Evolutionary conservation across 441 rosid genomes (phyloP), one percentile per base, ranked within the genome.

Genomic region (Biscutella laevigata): DNA sequence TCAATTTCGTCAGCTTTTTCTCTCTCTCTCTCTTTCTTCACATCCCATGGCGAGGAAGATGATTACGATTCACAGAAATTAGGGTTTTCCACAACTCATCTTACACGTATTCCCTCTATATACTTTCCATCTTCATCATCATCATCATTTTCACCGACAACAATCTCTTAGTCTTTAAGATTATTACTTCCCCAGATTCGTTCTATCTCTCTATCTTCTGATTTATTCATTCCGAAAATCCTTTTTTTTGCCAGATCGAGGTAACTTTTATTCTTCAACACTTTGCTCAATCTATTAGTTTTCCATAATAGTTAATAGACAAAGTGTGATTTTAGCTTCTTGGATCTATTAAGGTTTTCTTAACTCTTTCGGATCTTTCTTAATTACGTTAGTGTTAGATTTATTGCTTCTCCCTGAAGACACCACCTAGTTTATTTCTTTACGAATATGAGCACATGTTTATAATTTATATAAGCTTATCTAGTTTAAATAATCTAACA

Each of bases 301-400:
- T 49, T 49, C 34, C 9, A 13, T 9, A 14, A 4, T 51, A 47
- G 27, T 35, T 11, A 1, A 4, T 22, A 41, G 13, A 30, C 7
- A 22, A 43, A 44, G 68, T 38, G 51, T 36, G 13, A 24, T 13
- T 48, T 19, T 62, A 47, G 32, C 38, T 37, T 35, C 6, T 4
- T 59, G 10, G 48, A 59, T 59, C 50, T 39, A 5, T 47, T 11
- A 20, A n/a, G 10, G 32, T 11, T 49, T 30, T 50, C 40, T 53
- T 62, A 44, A 32, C n/a, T 57, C 45, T 42, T 21, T 40, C 28
- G 47, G 59, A 50, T 64, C 69, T 57, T 48, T 64, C 14, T 17
- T 56, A 33, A n/a, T 55, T 46, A 54, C 50, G 43, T 63, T 55
- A 4, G 4, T 0, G 17, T n/a, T 4, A 9, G 12, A 22, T 43